Base-by-base conservation (phyloP, 495 filamentous ascomycete genomes). In the Usnea hakonensis region DNA sequence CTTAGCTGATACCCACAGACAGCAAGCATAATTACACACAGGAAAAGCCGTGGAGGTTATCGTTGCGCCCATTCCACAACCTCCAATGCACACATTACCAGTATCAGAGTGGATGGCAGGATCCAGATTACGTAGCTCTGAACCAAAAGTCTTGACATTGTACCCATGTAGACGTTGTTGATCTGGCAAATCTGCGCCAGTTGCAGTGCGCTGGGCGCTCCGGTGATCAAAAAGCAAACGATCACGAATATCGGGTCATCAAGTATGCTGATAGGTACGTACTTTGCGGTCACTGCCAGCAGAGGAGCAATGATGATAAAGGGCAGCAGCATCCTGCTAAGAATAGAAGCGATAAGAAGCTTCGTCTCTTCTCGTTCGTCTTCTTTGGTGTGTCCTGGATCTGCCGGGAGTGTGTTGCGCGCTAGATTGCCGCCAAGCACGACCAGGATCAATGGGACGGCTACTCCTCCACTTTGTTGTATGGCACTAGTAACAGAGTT, bases 71-170 rank as follows among this genome's bases (percentile, higher is more conserved):
- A 97, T 73, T 96, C 90, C 21, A 98, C 85, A 5, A 93, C 89
- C 75, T 97, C 91, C 50, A 98, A 78, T 35, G 94, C 95, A 67
- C 87, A 84, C 81, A 97, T 87, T 52, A 98, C 94, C 23, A 97
- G 83, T 41, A 92, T 70, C 32, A 98, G 80, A 2, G 94, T 98
- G 16, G 90, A 96, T 7, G 94, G 94, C 26, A 98, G 83, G 63
- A 98, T 97, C 89, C 90, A 96, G 63, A 95, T 85, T 26, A 98
- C 94, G 68, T 98, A 98, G 76, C 93, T 96, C 80, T 96, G 92
- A 81, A 97, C 95, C 23, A 97, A 75, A 52, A 98, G 78, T 71
- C 85, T 91, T 32, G 90, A 88, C 91, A 98, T 97, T 38, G 91
- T 89, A 32, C 85, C 83, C 75, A 97, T 90, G 72, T 90, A 98